Evolutionary conservation across 2,329 filamentous ascomycete genomes (phyloP).

Genomic region (Pseudocercospora musae): DNA sequence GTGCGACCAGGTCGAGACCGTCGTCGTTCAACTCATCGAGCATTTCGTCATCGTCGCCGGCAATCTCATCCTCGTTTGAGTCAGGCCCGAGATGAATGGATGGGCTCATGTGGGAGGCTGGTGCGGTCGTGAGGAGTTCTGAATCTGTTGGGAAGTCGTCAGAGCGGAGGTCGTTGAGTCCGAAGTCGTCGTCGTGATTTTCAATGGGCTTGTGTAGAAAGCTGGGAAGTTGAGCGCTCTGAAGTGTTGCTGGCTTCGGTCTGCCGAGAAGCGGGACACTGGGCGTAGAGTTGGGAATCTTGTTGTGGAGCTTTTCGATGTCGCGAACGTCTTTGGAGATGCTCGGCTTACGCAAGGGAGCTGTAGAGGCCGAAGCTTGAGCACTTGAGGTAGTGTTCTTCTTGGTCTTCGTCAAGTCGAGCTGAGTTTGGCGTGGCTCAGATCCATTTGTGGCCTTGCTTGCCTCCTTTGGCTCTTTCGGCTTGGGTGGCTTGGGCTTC

Average conservation of each 20-base stretch:
- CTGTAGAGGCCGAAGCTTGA: neutral
- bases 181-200: conserved; percentile 23
- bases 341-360: conserved; percentile 5
- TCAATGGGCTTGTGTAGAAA: neutral
- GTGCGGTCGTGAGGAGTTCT: neutral
- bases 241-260: neutral
- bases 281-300: conserved; percentile 22
- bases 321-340: conserved; percentile 17
- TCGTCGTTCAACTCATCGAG: conserved; percentile 13
- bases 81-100: neutral
- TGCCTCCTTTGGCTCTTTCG: conserved; percentile 27
- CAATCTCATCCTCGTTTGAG: neutral
- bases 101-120: conserved; percentile 5
- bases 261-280: conserved; percentile 13
- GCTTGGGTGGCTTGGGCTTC: conserved; percentile 51
- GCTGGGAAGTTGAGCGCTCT: neutral
- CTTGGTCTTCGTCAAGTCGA: conserved; percentile 25
- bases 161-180: conserved; percentile 10
- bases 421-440: conserved; percentile 31
- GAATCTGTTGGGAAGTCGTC: conserved; percentile 14
- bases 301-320: conserved; percentile 28
- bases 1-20: neutral
- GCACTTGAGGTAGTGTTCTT: conserved; percentile 1
- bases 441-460: conserved; percentile 27
- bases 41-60: conserved; percentile 20